Evolutionary conservation across 75 land plant genomes (phyloP), one percentile per base, ranked within the genome.

Genomic region (Pinus albicaulis): DNA sequence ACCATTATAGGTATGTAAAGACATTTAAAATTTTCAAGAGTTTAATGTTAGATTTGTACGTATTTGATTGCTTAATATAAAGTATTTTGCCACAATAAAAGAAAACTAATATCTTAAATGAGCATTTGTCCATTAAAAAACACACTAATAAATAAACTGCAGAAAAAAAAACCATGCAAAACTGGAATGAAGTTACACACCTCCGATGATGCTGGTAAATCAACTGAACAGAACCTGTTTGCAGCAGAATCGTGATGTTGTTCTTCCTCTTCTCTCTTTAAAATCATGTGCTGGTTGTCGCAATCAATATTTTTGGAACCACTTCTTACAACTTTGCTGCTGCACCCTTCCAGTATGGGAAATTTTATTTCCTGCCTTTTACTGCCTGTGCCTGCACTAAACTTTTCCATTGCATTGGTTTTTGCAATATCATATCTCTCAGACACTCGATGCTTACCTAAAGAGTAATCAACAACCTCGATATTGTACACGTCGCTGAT

Each of bases 401-500:
- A 11, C 56, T 5, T 55, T 11, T 53, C 7, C 22, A 48, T 23
- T 23, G 52, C 57, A 55, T 72, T 16, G 14, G 23, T 55, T 55
- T 72, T 72, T 24, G 56, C 10, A 41, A 22, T 26, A 24, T 17
- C 24, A 11, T 72, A 16, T 14, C 5, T 14, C 24, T 52, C 31
- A 23, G 56, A 55, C 17, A 15, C 74, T 15, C 15, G 22, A 17
- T 79, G 76, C 20, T 56, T 77, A 48, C 58, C 71, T 19, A 76
- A 25, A 58, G 88, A 55, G 20, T 78, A 77, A 75, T 70, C 76
- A 71, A 25, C 15, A 53, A 88, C 55, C 56, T 77, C 85, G 72
- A 91, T 88, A 23, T 80, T 83, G 74, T 95, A 95, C 24, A 84
- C 81, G 34, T 86, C 82, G 76, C 92, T 83, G 31, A 95, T 80